Evolutionary conservation across 2,329 filamentous ascomycete species (phyloP), one percentile per base, ranked within the genome.

Genomic region (Verticillium longisporum): DNA sequence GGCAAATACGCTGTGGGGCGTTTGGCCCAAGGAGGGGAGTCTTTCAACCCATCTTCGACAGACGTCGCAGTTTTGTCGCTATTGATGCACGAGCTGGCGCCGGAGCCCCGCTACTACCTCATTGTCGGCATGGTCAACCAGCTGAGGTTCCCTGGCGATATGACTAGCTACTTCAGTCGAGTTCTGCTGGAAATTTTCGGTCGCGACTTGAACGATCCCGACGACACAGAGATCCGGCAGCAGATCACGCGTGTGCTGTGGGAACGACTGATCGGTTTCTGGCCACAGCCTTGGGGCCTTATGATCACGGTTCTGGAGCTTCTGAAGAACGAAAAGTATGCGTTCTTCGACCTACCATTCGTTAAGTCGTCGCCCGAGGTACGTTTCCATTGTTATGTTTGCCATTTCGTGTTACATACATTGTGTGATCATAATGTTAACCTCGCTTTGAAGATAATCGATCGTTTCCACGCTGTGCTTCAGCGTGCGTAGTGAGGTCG

Each of bases 261-360:
- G 41, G 95, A 99, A 80, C 87, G 95, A 57, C 80, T 97, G 56
- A 85, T 96, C 62, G 90, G 92, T 26, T 92, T 91, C 73, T 92
- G 93, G 77, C 94, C 94, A 59, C 94, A 98, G 73, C 94, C 96
- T 18, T 98, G 94, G 94, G 96, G 96, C 13, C 79, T 99, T 54
- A 88, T 97, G 72, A 88, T 93, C 64, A 94, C 92, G 38, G 83
- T 96, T 63, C 79, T 95, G 65, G 95, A 98, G 78, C 83, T 99
- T 61, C 82, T 96, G 67, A 96, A 96, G 80, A 97, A 96, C 72
- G 88, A 90, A 60, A 91, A 88, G 71, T 96, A 94, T 74, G 87
- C 87, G 70, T 96, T 99, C 80, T 98, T 96, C 80, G 91, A 95
- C 58, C 82, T 97, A 66, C 90, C 91, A 32, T 97, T 96, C 69